A percentile compares a stretch with the other conserved stretches of the same genome.
Evolutionary conservation across 1,139 yeast species (phyloP).

Genomic region (Nakaseomyces uthaithaninus): DNA sequence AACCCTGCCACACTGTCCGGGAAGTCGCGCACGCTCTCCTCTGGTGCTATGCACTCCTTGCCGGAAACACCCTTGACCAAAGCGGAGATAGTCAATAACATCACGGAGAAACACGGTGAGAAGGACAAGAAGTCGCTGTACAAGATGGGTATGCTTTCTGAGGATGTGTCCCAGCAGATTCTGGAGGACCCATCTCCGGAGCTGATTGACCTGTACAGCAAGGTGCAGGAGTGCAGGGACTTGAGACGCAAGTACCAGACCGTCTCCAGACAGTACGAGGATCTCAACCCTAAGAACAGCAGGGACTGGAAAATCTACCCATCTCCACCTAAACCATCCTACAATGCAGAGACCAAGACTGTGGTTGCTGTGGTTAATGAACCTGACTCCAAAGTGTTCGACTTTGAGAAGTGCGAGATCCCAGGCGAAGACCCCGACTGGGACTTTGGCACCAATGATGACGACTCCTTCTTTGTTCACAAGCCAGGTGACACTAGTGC

Average conservation of each 20-base stretch:
- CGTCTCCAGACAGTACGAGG: slow-evolving; percentile 62
- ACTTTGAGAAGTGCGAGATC: slow-evolving; percentile 50
- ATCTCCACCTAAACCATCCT: slow-evolving; percentile 87
- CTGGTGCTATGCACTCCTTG: slow-evolving; percentile 23
- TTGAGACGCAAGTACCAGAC: slow-evolving; percentile 70
- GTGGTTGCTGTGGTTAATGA: slow-evolving; percentile 33
- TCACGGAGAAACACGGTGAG: slow-evolving; percentile 12
- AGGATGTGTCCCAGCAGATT: slow-evolving; percentile 56
- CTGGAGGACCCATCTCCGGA: slow-evolving; percentile 60
- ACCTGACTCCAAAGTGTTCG: slow-evolving; percentile 49
- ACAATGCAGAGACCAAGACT: slow-evolving; percentile 65
- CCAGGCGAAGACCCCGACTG: slow-evolving; percentile 51
- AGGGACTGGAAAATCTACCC: slow-evolving; percentile 77
- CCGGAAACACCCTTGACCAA: slow-evolving; percentile 26
- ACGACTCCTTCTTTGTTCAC: slow-evolving; percentile 62
- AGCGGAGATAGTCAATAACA: slow-evolving; percentile 4
- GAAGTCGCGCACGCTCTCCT: slow-evolving; percentile 22
- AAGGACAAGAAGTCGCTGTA: slow-evolving; percentile 20
- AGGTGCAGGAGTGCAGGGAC: slow-evolving; percentile 64
- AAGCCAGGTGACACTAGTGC: slow-evolving; percentile 32
- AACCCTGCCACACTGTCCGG: slow-evolving; percentile 3
- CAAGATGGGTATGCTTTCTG: slow-evolving; percentile 50
- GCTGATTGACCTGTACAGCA: slow-evolving; percentile 57
- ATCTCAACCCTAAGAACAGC: slow-evolving; percentile 73
- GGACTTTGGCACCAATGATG: slow-evolving; percentile 46